Evolutionary conservation across 495 filamentous ascomycete species (phyloP).

Genomic region (Evernia prunastri): DNA sequence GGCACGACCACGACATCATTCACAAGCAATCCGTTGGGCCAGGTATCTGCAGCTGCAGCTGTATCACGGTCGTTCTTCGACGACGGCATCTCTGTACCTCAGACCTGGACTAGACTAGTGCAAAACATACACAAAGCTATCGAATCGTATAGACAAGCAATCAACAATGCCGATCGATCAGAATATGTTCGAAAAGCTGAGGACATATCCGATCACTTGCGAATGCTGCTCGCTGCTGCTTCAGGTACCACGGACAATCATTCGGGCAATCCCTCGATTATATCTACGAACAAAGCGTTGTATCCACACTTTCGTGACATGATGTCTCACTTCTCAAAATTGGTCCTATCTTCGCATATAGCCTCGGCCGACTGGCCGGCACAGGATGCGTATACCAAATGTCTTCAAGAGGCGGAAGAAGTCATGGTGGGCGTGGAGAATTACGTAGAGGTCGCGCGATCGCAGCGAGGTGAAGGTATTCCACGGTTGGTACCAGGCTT

Average conservation of each 20-base stretch:
- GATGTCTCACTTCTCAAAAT: conserved; percentile 98
- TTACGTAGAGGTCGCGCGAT: conserved; percentile 89
- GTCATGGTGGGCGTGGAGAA: conserved; percentile 89
- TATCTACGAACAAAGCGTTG: conserved; percentile 89
- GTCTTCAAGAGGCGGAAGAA: conserved; percentile 89
- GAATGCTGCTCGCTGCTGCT: conserved; percentile 86
- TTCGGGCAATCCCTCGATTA: conserved; percentile 97
- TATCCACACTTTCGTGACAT: conserved; percentile 98
- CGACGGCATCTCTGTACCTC: conserved; percentile 62
- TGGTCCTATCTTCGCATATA: conserved; percentile 97
- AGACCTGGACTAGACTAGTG: conserved; percentile 83
- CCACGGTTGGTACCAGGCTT: conserved; percentile 89
- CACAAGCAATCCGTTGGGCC: conserved; percentile 51
- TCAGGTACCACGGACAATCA: conserved; percentile 98
- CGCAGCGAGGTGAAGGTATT: conserved; percentile 84
- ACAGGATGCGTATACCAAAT: conserved; percentile 83
- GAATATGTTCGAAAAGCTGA: conserved; percentile 90
- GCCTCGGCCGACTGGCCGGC: conserved; percentile 88
- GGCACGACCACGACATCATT: conserved; percentile 62
- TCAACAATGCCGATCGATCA: conserved; percentile 69
- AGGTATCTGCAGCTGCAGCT: conserved; percentile 45
- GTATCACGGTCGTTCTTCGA: conserved; percentile 79
- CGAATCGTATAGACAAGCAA: conserved; percentile 78
- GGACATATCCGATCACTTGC: conserved; percentile 93
- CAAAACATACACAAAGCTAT: conserved; percentile 86